phyloP scores from a whole-genome alignment of 2,329 filamentous ascomycete genomes.

The Colletotrichum lentis region DNA sequence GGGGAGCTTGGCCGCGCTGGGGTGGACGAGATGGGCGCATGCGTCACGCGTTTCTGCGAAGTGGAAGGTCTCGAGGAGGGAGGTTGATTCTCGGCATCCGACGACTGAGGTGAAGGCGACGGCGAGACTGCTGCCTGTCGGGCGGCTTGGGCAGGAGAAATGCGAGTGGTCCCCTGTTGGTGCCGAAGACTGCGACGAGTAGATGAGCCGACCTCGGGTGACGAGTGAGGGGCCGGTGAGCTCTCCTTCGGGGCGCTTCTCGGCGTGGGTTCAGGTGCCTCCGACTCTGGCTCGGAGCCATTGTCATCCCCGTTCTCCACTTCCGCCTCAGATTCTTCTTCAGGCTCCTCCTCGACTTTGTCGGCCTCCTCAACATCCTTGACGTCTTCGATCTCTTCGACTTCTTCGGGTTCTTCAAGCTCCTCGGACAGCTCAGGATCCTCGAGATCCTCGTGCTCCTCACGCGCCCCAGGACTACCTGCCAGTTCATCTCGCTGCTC shows the following conservation, averaged over 20 bases:
- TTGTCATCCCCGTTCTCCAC: conserved; percentile 13
- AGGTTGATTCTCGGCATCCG: conserved; percentile 81
- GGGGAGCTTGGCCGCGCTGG: conserved; percentile 57
- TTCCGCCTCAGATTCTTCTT: conserved; percentile 3
- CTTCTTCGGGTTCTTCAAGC: neutral
- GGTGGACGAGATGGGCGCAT: conserved; percentile 58
- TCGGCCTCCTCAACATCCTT: neutral
- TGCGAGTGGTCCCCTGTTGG: conserved; percentile 48
- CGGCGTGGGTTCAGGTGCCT: conserved; percentile 32
- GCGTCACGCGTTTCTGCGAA: conserved; percentile 56
- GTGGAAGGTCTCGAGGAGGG: conserved; percentile 70
- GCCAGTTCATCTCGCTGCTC: conserved; percentile 2
- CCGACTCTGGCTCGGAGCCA: conserved; percentile 27
- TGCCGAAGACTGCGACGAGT: conserved; percentile 51
- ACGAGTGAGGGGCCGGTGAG: conserved; percentile 44
- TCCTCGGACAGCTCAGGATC: conserved; percentile 1
- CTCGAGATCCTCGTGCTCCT: conserved; percentile 9
- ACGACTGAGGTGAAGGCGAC: conserved; percentile 76
- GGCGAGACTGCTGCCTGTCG: conserved; percentile 66
- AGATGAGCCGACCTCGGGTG: conserved; percentile 31
- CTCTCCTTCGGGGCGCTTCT: conserved; percentile 41
- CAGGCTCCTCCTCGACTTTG: conserved; percentile 8
- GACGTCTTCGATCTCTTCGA: no score
- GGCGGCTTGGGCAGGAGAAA: conserved; percentile 57
- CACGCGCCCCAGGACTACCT: conserved; percentile 2